Evolutionary conservation across 2,329 filamentous ascomycete genomes (phyloP), one percentile per base, ranked within the genome.

Genomic region (Aspergillus sergii): DNA sequence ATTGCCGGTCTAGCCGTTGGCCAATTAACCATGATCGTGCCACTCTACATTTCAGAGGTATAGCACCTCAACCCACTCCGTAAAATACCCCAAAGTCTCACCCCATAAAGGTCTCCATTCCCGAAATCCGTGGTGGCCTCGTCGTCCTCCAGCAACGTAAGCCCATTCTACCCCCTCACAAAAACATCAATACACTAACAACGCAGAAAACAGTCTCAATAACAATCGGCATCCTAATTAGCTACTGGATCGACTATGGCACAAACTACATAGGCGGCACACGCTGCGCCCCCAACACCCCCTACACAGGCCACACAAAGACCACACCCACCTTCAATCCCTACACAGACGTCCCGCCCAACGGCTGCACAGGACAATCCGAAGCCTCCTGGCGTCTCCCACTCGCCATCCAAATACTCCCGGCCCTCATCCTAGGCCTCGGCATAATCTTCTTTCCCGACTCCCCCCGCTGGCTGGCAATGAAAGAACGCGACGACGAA

Each of bases 391-490:
- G 81, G 79, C 73, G 82, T 56, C 69, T 84, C 1, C 82, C 82
- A 0, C 79, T 84, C 58, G 71, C 80, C 3, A 67, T 85, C 6
- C 83, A 85, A 60, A 78, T 84, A 19, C 61, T 76, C 11, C 79
- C 79, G 0, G 79, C 79, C 1, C 54, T 80, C 0, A 67, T 76
- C 19, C 67, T 82, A 1, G 75, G 79, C 3, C 62, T 76, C 3
- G 78, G 79, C 10, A 80, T 81, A 68, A 34, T 77, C 6, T 84
- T 85, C 71, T 80, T 86, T 64, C 86, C 86, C 0, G 86, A 83
- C 60, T 86, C 85, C 0, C 86, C 86, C 0, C 79, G 86, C 28
- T 88, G 85, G 80, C 77, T 87, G 2, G 76, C 80, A 10, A 81
- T 80, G 67, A 78, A 80, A 58, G 81, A 80, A 41, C 79, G 81